Conservation (phyloP, 2,329 filamentous ascomycete genomes). For the Apiospora arundinis region DNA sequence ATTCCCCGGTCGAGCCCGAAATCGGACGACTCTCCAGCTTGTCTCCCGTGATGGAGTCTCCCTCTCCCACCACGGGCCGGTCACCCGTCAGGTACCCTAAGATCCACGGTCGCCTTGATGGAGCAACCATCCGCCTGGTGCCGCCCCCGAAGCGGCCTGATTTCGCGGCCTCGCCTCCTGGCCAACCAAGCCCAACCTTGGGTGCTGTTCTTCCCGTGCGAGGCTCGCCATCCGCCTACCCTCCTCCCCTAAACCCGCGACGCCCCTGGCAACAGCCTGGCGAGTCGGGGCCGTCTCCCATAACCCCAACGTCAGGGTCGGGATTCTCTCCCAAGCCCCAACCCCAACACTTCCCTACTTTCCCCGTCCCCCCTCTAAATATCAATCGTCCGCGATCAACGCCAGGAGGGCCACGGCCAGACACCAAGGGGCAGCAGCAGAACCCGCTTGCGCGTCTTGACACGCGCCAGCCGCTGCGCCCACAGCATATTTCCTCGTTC, state of each 20-base stretch:
- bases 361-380: constrained; percentile 31
- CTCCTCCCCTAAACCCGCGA: constrained; percentile 34
- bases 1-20: constrained; percentile 40
- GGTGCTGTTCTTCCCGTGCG: constrained; percentile 39
- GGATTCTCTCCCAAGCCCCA: constrained; percentile 35
- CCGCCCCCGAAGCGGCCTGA: constrained; percentile 43
- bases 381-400: constrained; percentile 23
- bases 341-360: constrained; percentile 29
- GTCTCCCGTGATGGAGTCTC: constrained; percentile 58
- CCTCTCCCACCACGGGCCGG: constrained; percentile 39
- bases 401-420: constrained; percentile 14
- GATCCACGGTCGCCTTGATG: constrained; percentile 36
- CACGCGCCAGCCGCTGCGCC: constrained; percentile 24
- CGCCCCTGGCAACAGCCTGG: constrained; percentile 23
- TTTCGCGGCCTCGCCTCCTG: constrained; percentile 42
- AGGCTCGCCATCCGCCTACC: constrained; percentile 34
- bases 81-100: constrained; percentile 43
- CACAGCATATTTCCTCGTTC: constrained; percentile 31
- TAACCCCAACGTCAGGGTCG: constrained; percentile 30
- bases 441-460: constrained; percentile 23
- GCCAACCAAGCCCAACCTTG: constrained; percentile 51
- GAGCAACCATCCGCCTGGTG: constrained; percentile 37
- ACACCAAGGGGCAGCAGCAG: constrained; percentile 12
- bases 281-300: constrained; percentile 20
- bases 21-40: constrained; percentile 43